Evolutionary conservation across 495 filamentous ascomycete species (phyloP).

Genomic region (Mycothermus thermophilus): DNA sequence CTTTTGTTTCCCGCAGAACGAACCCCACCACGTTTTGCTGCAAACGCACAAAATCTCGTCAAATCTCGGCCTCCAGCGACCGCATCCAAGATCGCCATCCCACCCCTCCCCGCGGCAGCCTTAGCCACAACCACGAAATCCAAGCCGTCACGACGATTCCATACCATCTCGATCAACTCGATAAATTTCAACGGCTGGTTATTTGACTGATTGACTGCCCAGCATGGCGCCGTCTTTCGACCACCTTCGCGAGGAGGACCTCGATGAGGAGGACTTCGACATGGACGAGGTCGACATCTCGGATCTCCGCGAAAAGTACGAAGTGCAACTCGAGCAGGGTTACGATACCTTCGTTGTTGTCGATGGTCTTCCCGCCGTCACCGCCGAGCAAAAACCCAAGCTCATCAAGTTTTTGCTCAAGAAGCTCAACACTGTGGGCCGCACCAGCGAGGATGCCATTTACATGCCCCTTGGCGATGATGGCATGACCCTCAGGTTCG

Average conservation of each 20-base stretch:
- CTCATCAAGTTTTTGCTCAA: slow-evolving; percentile 87
- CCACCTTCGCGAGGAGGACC: slow-evolving; percentile 48
- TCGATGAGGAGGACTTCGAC: slow-evolving; percentile 79
- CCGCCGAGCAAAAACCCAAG: slow-evolving; percentile 71
- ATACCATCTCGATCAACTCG: slow-evolving; percentile 2
- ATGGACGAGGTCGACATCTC: slow-evolving; percentile 90
- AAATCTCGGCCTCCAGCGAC: too few relatives aligned
- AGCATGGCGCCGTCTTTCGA: slow-evolving; percentile 49
- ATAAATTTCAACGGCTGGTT: too few relatives aligned
- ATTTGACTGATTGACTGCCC: slow-evolving; percentile 18
- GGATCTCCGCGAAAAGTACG: slow-evolving; percentile 81
- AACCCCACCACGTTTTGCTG: slow-evolving; percentile 23
- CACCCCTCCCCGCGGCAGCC: slow-evolving; percentile 12
- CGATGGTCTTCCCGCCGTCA: slow-evolving; percentile 80
- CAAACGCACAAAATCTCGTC: slow-evolving; percentile 23
- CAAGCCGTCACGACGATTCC: slow-evolving; percentile 5
- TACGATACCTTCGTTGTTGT: slow-evolving; percentile 91
- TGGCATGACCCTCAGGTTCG: slow-evolving; percentile 75
- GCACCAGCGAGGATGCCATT: slow-evolving; percentile 70
- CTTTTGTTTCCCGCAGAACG: slow-evolving; percentile 9
- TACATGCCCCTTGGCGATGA: slow-evolving; percentile 85
- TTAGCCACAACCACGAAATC: slow-evolving; percentile 3
- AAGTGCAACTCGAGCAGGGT: slow-evolving; percentile 89
- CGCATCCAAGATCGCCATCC: slow-evolving; percentile 9
- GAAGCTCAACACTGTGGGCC: slow-evolving; percentile 74